A percentile compares a stretch with the other conserved stretches of the same genome.
These are phyloP conservation scores for Lojkania enalia DNA, from an alignment of 2,329 filamentous ascomycete species.

Conservation along the genomic window DNA sequence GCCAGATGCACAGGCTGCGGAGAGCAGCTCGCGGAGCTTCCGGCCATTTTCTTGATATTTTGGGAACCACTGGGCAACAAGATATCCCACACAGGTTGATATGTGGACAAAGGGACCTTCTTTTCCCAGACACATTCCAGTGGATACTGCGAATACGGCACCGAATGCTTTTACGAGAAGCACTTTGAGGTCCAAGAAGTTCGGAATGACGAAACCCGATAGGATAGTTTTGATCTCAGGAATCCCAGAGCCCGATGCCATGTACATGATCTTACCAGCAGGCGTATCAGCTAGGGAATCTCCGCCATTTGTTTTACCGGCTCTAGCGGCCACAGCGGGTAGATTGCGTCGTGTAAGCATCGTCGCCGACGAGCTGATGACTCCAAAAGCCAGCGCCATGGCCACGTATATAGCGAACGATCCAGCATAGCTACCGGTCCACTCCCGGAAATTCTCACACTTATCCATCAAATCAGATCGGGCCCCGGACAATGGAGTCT, in stretches of 20 bases:
- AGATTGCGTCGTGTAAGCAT: constrained; percentile 56
- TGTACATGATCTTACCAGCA: constrained; percentile 59
- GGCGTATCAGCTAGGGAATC: constrained; percentile 17
- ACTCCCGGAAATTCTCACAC: constrained; percentile 50
- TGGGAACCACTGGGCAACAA: constrained; percentile 56
- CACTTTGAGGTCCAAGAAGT: constrained; percentile 60
- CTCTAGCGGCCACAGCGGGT: constrained; percentile 47
- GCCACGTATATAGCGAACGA: constrained; percentile 55
- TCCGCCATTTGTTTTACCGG: constrained; percentile 25
- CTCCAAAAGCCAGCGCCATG: constrained; percentile 54
- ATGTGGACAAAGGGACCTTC: constrained; percentile 67
- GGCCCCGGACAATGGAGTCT: constrained; percentile 32
- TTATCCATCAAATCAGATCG: constrained; percentile 29
- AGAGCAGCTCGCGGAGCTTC: constrained; percentile 62
- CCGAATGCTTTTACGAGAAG: constrained; percentile 62
- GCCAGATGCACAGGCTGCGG: constrained; percentile 60
- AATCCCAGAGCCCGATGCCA: constrained; percentile 62
- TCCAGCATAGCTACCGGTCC: constrained; percentile 48
- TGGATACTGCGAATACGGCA: constrained; percentile 61
- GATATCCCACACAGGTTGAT: constrained; percentile 60
- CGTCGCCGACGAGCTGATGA: constrained; percentile 54
- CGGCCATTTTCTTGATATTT: constrained; percentile 62
- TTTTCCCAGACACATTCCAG: constrained; percentile 64
- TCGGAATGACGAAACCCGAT: constrained; percentile 63
- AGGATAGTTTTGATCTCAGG: constrained; percentile 66